Conservation (phyloP, 306 rosid species). For the Citrullus mucosospermus region DNA sequence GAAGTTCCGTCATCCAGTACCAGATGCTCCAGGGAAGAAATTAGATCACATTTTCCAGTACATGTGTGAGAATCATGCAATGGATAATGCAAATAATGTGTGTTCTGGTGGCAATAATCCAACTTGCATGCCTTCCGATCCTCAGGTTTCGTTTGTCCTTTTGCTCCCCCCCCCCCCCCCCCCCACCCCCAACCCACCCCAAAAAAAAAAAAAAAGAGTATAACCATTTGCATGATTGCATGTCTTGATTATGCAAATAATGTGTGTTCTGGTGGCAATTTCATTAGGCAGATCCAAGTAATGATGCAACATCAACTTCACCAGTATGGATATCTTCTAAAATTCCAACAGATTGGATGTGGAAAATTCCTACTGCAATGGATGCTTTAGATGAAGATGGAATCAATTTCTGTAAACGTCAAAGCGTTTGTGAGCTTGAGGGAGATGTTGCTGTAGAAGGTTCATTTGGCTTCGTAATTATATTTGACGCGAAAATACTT, state of each 20-base stretch:
- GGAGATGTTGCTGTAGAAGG: constrained; percentile 75
- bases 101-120: not conserved
- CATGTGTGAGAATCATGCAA: constrained; percentile 11
- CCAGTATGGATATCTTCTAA: constrained; percentile 50
- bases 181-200: fast-evolving
- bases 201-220: not conserved
- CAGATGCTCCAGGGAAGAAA: constrained; percentile 29
- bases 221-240: not conserved
- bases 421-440: constrained; percentile 82
- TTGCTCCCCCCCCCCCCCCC: not conserved
- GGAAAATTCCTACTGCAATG: constrained; percentile 32
- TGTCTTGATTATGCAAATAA: constrained; percentile 8
- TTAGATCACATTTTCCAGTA: constrained; percentile 18
- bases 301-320: constrained; percentile 27
- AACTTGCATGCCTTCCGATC: constrained; percentile 23
- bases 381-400: constrained; percentile 27
- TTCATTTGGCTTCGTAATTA: constrained; percentile 27
- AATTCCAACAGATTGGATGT: constrained; percentile 53
- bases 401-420: constrained; percentile 33
- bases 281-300: constrained; percentile 46
- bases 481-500: not conserved
- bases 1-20: constrained; percentile 68
- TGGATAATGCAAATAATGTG: not conserved
- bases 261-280: constrained; percentile 16
- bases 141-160: constrained; percentile 14